Conservation (phyloP, 2,329 filamentous ascomycete species). For the Beauveria caledonica region DNA sequence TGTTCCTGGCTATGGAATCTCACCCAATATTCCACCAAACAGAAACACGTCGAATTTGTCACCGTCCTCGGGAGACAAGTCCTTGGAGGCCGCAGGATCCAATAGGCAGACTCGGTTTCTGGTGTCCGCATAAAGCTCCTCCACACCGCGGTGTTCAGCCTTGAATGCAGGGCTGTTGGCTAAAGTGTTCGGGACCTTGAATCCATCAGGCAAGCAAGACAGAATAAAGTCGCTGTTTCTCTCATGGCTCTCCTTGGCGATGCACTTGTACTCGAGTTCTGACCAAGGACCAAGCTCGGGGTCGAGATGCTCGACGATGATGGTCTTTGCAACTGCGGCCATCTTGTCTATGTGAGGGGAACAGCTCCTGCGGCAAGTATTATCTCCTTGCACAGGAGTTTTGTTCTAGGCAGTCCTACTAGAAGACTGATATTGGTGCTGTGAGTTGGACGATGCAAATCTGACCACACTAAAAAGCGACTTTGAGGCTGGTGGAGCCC, state of each 20-base stretch:
- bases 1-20: constrained; percentile 18
- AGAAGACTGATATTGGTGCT: not conserved
- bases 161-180: constrained; percentile 53
- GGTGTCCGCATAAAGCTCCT: constrained; percentile 66
- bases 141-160: constrained; percentile 69
- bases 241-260: constrained; percentile 70
- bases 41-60: constrained; percentile 82
- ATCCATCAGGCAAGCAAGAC: constrained; percentile 64
- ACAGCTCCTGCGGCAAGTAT: not conserved
- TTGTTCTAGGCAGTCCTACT: not conserved
- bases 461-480: constrained; percentile 10
- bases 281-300: constrained; percentile 92
- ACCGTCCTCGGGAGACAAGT: constrained; percentile 76
- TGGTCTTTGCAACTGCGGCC: constrained; percentile 52
- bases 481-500: constrained; percentile 3
- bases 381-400: not conserved
- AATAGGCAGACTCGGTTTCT: constrained; percentile 79
- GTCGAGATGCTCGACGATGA: constrained; percentile 95
- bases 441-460: not conserved
- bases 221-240: constrained; percentile 65
- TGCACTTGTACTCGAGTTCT: constrained; percentile 81
- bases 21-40: constrained; percentile 93
- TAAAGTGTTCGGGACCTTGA: constrained; percentile 56
- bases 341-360: constrained; percentile 20
- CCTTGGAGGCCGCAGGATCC: constrained; percentile 74